Conservation (phyloP, 257 asterid genomes). For the Penstemon eatonii region DNA sequence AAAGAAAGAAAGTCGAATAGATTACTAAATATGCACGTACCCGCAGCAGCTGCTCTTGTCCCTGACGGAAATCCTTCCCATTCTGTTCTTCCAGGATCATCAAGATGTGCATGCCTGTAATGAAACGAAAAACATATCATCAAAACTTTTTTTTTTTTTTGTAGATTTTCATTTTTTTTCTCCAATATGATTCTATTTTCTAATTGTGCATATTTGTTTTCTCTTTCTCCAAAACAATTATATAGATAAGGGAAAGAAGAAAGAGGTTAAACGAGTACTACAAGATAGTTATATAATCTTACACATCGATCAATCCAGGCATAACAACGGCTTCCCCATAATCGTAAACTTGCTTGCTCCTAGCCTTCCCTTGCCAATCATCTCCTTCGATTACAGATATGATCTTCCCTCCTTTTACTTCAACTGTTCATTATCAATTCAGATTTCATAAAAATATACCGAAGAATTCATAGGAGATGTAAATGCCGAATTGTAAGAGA, state of each 20-base stretch:
- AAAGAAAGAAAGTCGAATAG: slow-evolving; percentile 6
- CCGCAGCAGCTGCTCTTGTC: slow-evolving; percentile 97
- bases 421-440: slow-evolving; percentile 54
- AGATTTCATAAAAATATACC: not conserved
- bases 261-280: not conserved
- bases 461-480: not conserved
- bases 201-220: not conserved
- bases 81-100: slow-evolving; percentile 94
- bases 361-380: slow-evolving; percentile 49
- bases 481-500: not conserved
- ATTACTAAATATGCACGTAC: slow-evolving; percentile 39
- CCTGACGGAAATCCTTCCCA: slow-evolving; percentile 99
- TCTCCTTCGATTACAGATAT: slow-evolving; percentile 68
- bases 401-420: slow-evolving; percentile 72
- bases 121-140: slow-evolving; percentile 3
- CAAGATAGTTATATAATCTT: slow-evolving; percentile 33
- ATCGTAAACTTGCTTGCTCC: slow-evolving; percentile 53
- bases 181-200: not conserved
- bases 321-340: slow-evolving; percentile 82
- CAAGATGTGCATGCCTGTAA: slow-evolving; percentile 86
- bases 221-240: slow-evolving; percentile 1
- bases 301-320: slow-evolving; percentile 97
- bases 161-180: no score
- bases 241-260: not conserved
- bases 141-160: not conserved